Evolutionary conservation across 805 yeast species (phyloP).

Genomic region (Yarrowia osloensis): DNA sequence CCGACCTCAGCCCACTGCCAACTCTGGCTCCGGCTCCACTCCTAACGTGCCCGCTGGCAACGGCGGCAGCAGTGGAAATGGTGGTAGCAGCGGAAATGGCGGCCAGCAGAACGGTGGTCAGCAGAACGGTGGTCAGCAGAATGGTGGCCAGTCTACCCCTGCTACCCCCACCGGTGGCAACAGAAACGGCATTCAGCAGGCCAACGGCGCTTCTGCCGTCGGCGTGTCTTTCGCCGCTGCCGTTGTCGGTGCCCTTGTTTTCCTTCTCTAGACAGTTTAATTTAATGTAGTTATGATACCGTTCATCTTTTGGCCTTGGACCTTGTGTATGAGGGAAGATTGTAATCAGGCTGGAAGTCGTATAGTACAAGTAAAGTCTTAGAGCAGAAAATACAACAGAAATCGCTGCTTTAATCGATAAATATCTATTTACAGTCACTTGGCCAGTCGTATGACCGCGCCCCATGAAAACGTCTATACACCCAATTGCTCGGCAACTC

Average conservation of each 20-base stretch:
- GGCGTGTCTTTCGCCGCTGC: neutral
- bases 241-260: neutral
- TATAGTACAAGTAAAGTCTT: no score
- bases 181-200: conserved; percentile 1
- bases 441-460: no score
- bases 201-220: conserved; percentile 4
- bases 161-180: neutral
- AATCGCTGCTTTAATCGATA: no score
- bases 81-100: neutral
- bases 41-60: neutral
- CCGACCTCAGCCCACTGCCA: neutral
- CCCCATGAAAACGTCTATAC: neutral
- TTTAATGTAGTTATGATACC: neutral
- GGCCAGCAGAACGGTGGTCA: neutral
- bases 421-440: neutral
- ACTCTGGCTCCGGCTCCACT: neutral
- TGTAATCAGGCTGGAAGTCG: no score
- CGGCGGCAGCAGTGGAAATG: neutral
- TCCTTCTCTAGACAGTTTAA: conserved; percentile 4
- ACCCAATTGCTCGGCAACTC: conserved; percentile 39
- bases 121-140: no score
- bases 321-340: no score
- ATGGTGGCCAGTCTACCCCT: neutral
- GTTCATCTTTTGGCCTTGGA: no score
- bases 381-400: no score